These are phyloP conservation scores for Lachnellula subtilissima DNA, from an alignment of 2,329 filamentous ascomycete species.

Conservation along the genomic window DNA sequence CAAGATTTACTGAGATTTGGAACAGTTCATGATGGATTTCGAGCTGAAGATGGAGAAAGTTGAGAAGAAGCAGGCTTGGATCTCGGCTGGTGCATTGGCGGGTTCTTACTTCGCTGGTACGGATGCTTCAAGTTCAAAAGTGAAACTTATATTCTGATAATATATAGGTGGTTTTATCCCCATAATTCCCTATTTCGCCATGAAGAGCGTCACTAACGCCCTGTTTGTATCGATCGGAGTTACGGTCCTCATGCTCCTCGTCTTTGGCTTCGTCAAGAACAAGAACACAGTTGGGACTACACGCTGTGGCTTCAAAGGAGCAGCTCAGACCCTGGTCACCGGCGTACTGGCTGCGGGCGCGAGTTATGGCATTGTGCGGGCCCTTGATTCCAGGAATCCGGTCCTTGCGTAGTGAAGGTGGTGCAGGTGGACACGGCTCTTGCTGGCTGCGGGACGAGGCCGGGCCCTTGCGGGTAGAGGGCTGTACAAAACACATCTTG, in stretches of 20 bases:
- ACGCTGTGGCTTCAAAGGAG: slow-evolving; percentile 51
- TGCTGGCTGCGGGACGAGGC: neutral
- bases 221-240: slow-evolving; percentile 48
- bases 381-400: slow-evolving; percentile 40
- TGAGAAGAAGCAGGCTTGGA: slow-evolving; percentile 27
- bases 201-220: slow-evolving; percentile 35
- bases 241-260: slow-evolving; percentile 43
- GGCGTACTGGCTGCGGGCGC: slow-evolving; percentile 62
- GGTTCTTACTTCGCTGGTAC: slow-evolving; percentile 33
- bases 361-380: slow-evolving; percentile 57
- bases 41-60: slow-evolving; percentile 37
- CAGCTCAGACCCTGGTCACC: slow-evolving; percentile 59
- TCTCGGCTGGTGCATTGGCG: slow-evolving; percentile 23
- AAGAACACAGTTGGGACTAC: slow-evolving; percentile 39
- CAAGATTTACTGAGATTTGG: neutral
- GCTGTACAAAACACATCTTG: no score
- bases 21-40: slow-evolving; percentile 43
- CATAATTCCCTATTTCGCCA: slow-evolving; percentile 47
- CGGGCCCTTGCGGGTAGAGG: neutral
- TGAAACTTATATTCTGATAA: slow-evolving; percentile 1
- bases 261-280: slow-evolving; percentile 48
- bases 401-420: neutral
- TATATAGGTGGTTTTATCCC: slow-evolving; percentile 38
- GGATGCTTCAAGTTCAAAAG: neutral
- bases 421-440: neutral